Evolutionary conservation across 2,329 filamentous ascomycete genomes (phyloP).

Genomic region (Fusarium penzigii): DNA sequence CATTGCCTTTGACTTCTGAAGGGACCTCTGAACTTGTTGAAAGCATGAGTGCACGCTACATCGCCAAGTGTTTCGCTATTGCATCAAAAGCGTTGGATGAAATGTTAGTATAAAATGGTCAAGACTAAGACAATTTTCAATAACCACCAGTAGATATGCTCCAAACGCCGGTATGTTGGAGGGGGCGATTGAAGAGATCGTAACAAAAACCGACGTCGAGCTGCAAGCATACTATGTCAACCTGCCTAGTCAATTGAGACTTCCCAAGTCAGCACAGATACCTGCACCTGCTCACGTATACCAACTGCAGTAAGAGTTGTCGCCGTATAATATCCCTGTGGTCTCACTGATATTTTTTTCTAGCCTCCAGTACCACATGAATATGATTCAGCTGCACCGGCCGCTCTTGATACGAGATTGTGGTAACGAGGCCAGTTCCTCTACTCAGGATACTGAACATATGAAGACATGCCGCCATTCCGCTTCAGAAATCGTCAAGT

Average conservation of each 20-base stretch:
- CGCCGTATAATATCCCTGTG: not conserved
- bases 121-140: not conserved
- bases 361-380: slow-evolving; percentile 26
- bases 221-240: slow-evolving; percentile 1
- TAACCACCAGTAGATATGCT: slow-evolving; percentile 2
- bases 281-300: slow-evolving; percentile 20
- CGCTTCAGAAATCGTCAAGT: slow-evolving; percentile 16
- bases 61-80: not conserved
- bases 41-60: slow-evolving; percentile 6
- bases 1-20: no score
- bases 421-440: not conserved
- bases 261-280: not conserved
- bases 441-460: not conserved
- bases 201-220: slow-evolving; percentile 3
- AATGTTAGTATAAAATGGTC: not conserved
- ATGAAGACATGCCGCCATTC: slow-evolving; percentile 24
- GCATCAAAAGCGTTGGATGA: slow-evolving; percentile 4
- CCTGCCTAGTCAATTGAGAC: slow-evolving; percentile 5
- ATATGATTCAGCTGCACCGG: slow-evolving; percentile 22
- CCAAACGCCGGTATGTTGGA: slow-evolving; percentile 1
- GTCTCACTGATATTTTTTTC: not conserved
- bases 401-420: slow-evolving; percentile 11
- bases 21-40: no score
- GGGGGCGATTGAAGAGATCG: not conserved
- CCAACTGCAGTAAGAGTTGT: slow-evolving; percentile 20